Evolutionary conservation across 78 protist genomes (phyloP).

Genomic region (Cavenderia fasciculata): DNA sequence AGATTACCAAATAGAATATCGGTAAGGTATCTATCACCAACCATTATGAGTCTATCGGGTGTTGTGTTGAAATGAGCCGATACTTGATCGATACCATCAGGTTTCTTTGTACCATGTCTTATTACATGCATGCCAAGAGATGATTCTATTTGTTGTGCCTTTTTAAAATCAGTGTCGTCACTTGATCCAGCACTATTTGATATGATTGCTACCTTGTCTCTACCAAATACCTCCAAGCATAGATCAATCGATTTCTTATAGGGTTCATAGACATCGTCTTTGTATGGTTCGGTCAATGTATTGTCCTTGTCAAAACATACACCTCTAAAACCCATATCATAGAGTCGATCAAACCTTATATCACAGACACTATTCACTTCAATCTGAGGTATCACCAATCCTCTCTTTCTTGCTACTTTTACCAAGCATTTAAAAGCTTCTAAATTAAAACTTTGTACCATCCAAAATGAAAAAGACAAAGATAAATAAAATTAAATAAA

Average conservation of each 20-base stretch:
- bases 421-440: slow-evolving; percentile 45
- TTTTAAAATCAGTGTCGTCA: slow-evolving; percentile 21
- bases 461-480: too few relatives aligned
- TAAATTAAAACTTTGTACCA: slow-evolving; percentile 66
- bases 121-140: slow-evolving; percentile 5
- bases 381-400: slow-evolving; percentile 48
- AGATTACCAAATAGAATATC: slow-evolving; percentile 68
- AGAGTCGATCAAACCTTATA: slow-evolving; percentile 3
- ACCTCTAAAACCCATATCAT: slow-evolving; percentile 26
- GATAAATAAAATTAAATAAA: too few relatives aligned
- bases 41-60: slow-evolving; percentile 4
- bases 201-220: slow-evolving; percentile 11
- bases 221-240: slow-evolving; percentile 21
- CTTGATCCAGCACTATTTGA: slow-evolving; percentile 72
- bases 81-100: slow-evolving; percentile 49
- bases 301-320: slow-evolving; percentile 66
- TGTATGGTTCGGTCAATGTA: slow-evolving; percentile 60
- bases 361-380: slow-evolving; percentile 13
- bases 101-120: slow-evolving; percentile 57
- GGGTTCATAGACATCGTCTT: slow-evolving; percentile 9
- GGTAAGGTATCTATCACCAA: slow-evolving; percentile 64
- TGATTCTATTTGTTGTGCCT: slow-evolving; percentile 15
- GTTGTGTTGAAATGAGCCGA: slow-evolving; percentile 4
- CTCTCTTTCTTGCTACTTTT: slow-evolving; percentile 10
- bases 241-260: slow-evolving; percentile 10